Base-by-base conservation (phyloP, 148 eudicot species). In the Pouteria glomerata region DNA sequence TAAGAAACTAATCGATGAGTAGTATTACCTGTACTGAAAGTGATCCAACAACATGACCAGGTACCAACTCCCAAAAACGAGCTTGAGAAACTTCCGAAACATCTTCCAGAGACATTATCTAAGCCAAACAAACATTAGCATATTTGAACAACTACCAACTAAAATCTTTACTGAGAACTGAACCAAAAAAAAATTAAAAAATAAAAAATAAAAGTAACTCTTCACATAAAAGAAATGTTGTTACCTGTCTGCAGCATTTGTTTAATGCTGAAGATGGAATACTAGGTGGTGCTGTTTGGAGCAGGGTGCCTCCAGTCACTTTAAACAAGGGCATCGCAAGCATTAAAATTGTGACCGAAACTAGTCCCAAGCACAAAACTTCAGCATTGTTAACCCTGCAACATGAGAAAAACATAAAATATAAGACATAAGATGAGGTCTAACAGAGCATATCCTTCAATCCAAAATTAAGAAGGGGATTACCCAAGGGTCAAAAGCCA, bases 21-120 rank as follows among this genome's bases (percentile, higher is more conserved):
- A 31, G 27, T 70, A 44, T 62, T 59, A 95, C 98, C 96, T 88
- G 93, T 34, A 95, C 72, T 68, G 93, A 81, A 58, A 95, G 77
- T 53, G 99, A 95, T 39, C 96, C 99, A 74, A 95, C 86, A 68
- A 85, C 85, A 80, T 85, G 93, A 74, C 99, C 99, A 26, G 99
- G 99, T 68, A 95, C 92, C 81, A 89, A 73, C 76, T 95, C 99
- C 99, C 99, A 95, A 67, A 91, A 90, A 18, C 94, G 99, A 14
- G 93, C 92, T 77, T 92, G 89, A 72, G 85, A 84, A 66, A 95
- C 70, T 83, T 88, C 97, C 11, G 79, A 35, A 63, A 92, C 88
- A 56, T 92, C 93, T 84, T 95, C 99, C 76, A 70, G 86, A 73
- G 97, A 81, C 79, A 86, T 72, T 78, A 92, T 85, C 99, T 95